A percentile compares a stretch with the other conserved stretches of the same genome.
Evolutionary conservation across 768 basidiomycete species (phyloP).

Genomic region (Russula earlei): DNA sequence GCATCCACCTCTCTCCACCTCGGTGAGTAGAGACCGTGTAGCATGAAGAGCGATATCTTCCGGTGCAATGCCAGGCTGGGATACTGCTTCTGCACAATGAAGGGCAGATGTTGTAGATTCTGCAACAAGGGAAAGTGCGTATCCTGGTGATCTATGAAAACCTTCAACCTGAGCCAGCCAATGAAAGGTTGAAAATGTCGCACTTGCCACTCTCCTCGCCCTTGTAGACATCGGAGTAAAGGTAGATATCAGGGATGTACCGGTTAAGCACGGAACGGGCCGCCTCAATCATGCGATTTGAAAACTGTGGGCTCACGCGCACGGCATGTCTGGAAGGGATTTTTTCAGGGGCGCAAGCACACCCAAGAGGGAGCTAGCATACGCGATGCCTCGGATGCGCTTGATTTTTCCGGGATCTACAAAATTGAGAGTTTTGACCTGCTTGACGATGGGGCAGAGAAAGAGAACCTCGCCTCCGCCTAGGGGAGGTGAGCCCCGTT

Average conservation of each 20-base stretch:
- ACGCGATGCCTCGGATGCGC: conserved; percentile 94
- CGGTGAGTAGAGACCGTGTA: conserved; percentile 65
- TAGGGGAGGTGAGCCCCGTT: conserved; percentile 80
- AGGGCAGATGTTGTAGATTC: conserved; percentile 88
- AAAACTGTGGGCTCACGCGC: conserved; percentile 93
- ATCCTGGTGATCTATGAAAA: conserved; percentile 78
- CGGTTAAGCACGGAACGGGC: conserved; percentile 88
- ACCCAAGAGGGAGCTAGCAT: conserved; percentile 28
- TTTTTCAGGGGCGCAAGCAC: neutral
- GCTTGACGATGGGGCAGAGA: conserved; percentile 84
- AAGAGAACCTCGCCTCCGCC: conserved; percentile 95
- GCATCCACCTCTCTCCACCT: conserved; percentile 79
- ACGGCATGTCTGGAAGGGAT: conserved; percentile 68
- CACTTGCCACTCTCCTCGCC: conserved; percentile 96
- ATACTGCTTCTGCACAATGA: conserved; percentile 80
- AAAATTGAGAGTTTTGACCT: conserved; percentile 88
- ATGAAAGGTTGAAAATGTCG: conserved; percentile 26
- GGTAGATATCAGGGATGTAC: conserved; percentile 95
- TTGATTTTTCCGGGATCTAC: conserved; percentile 86
- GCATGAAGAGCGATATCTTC: conserved; percentile 88
- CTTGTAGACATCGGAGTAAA: conserved; percentile 97
- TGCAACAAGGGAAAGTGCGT: conserved; percentile 81
- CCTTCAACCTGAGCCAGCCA: neutral
- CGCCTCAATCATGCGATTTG: conserved; percentile 94
- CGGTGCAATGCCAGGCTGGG: conserved; percentile 73